Percentiles rank a stretch among this genome's conserved stretches.
Conservation (phyloP, 345 rosid species). For the Limnanthes douglasii region DNA sequence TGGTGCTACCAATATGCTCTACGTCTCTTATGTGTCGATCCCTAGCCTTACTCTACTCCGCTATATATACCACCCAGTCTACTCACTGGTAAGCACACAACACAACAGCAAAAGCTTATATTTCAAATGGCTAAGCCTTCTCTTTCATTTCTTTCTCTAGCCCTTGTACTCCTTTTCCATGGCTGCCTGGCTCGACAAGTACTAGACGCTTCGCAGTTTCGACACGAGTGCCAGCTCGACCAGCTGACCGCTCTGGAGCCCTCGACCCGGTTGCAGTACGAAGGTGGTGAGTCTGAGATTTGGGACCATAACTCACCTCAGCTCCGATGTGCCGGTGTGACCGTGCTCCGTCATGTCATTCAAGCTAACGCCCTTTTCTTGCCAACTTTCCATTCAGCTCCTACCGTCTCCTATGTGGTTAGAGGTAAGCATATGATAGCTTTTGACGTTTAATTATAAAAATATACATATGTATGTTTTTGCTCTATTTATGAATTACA, state of each 20-base stretch:
- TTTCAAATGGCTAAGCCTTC: no score
- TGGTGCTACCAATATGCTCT: no score
- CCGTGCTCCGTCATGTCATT: constrained; percentile 22
- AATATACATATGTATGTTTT: neutral
- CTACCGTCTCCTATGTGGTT: constrained; percentile 29
- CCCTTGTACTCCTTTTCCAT: constrained; percentile 24
- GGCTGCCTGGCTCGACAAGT: constrained; percentile 18
- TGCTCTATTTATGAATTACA: neutral
- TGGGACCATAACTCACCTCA: constrained; percentile 37
- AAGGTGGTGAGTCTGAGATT: constrained; percentile 35
- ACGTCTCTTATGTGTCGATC: no score
- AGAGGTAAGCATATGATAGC: no score
- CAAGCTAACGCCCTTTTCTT: constrained; percentile 38
- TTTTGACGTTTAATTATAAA: constrained; percentile 1
- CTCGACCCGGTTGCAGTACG: constrained; percentile 19
- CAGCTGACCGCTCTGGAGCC: constrained; percentile 31
- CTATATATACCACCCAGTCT: no score
- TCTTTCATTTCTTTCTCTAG: constrained; percentile 16
- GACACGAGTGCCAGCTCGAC: constrained; percentile 29
- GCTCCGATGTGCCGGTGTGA: constrained; percentile 45
- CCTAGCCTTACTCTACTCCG: no score
- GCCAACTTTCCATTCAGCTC: constrained; percentile 29
- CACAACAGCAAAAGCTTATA: no score
- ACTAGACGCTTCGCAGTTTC: constrained; percentile 12
- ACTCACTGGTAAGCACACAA: no score